Percentiles rank a stretch among this genome's conserved stretches.
Evolutionary conservation across 148 eudicot species (phyloP).

Genomic region (Simmondsia chinensis): DNA sequence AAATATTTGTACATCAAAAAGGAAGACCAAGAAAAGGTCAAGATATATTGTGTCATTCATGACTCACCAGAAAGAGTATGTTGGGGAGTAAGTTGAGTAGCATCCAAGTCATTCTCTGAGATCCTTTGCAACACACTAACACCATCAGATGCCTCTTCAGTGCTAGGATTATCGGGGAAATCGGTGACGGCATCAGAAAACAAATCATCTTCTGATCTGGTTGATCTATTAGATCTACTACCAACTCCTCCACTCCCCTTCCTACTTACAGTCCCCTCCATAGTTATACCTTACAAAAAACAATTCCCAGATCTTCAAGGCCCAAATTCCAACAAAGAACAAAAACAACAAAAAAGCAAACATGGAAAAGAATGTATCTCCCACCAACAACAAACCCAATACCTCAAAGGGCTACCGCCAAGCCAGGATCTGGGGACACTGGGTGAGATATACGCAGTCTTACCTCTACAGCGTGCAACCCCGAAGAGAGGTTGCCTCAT

Average conservation of each 20-base stretch:
- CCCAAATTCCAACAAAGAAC: neutral
- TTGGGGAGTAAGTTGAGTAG: neutral
- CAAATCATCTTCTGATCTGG: conserved; percentile 65
- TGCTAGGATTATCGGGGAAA: conserved; percentile 28
- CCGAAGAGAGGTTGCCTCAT: too few relatives aligned
- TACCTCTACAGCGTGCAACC: too few relatives aligned
- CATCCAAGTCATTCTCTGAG: conserved; percentile 12
- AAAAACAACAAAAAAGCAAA: neutral
- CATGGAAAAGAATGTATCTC: too few relatives aligned
- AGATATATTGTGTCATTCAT: too few relatives aligned
- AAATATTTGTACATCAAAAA: too few relatives aligned
- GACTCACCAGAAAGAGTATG: conserved; percentile 29
- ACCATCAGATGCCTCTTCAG: conserved; percentile 25
- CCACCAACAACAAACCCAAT: neutral
- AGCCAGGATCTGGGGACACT: too few relatives aligned
- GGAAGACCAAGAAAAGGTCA: too few relatives aligned
- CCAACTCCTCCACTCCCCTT: conserved; percentile 38
- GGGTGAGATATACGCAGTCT: too few relatives aligned
- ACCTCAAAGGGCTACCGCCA: too few relatives aligned
- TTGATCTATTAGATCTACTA: conserved; percentile 34
- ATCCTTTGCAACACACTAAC: conserved; percentile 17
- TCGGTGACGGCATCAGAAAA: conserved; percentile 65
- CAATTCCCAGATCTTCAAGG: conserved; percentile 7
- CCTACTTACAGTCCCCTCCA: conserved; percentile 32
- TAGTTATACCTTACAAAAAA: conserved; percentile 30